Base-by-base conservation (phyloP, 2,329 filamentous ascomycete genomes). In the Botrytis hyacinthi region DNA sequence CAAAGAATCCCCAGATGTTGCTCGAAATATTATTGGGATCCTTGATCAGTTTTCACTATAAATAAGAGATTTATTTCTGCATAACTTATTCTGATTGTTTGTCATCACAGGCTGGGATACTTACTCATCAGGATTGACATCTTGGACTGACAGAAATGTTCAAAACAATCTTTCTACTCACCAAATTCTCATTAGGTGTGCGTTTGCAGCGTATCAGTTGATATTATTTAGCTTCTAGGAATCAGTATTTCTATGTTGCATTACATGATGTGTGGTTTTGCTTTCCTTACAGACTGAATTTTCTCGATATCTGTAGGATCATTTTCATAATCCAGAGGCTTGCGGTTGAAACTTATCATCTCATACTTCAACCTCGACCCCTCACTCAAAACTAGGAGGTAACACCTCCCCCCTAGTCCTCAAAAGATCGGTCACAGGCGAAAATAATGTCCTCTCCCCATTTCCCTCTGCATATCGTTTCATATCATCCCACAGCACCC, bases 401-500 rank as follows among this genome's bases (percentile, higher is more conserved):
- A 51, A 4, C 7, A 37, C 44, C 7, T 51, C 63, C 29, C 32
- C 44, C 14, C 44, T 67, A 18, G 44, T 51, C 22, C 22, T 67
- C 22, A 54, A 71, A 63, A 40, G 35, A 71, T 54, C 59, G 29
- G 9, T 5, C 44, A 71, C 44, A 20, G 44, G 32, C 32, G 35
- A 22, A 67, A 40, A 67, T 6, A 51, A 62, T 14, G 26, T 71
- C 14, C 69, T 61, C 10, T 35, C 67, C 40, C n/a, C 40, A 37
- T 8, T 57, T 16, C 9, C 37, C 42, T 29, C 69, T 42, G 81
- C 80, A 81, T 84, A 29, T 73, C 74, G n/a, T 77, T 79, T 78
- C 77, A 89, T 79, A 48, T 85, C 82, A 32, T 82, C 79, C 87
- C 87, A 89, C 0, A 76, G 0, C 84, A 78, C 87, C 70, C 87